Evolutionary conservation across 495 filamentous ascomycete genomes (phyloP).

Genomic region (Aspergillus ellipticus): DNA sequence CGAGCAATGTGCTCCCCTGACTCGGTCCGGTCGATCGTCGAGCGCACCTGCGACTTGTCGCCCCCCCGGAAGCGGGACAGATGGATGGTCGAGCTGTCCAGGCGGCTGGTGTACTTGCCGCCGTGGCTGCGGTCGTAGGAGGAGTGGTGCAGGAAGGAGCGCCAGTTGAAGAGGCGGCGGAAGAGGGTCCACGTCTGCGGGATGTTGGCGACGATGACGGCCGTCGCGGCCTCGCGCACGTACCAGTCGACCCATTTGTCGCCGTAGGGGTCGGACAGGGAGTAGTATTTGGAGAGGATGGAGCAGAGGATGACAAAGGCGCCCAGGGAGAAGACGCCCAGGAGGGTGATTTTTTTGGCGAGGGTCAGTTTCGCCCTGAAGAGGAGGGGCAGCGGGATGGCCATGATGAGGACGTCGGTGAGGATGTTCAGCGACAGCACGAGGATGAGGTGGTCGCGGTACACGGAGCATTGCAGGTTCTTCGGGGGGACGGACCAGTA

Average conservation of each 20-base stretch:
- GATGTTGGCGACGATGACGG: conserved; percentile 53
- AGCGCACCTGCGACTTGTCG: conserved; percentile 5
- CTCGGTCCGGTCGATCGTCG: conserved; percentile 6
- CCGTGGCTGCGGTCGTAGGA: conserved; percentile 7
- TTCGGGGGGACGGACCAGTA: conserved; percentile 46
- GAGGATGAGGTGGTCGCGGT: conserved; percentile 49
- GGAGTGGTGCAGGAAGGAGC: conserved; percentile 10
- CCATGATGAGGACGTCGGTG: conserved; percentile 54
- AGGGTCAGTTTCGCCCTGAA: conserved; percentile 42
- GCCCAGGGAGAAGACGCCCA: conserved; percentile 41
- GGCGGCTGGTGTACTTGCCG: conserved; percentile 7
- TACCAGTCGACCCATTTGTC: conserved; percentile 56
- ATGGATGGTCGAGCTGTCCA: conserved; percentile 10
- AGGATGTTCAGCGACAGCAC: conserved; percentile 56
- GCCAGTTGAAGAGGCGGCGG: conserved; percentile 37
- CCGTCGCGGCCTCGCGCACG: conserved; percentile 52
- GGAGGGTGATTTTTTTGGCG: conserved; percentile 45
- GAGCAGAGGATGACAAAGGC: conserved; percentile 55
- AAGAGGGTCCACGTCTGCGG: conserved; percentile 53
- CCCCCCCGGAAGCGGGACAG: conserved; percentile 8
- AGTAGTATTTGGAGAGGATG: conserved; percentile 56
- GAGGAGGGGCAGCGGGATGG: conserved; percentile 52
- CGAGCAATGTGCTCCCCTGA: conserved; percentile 9
- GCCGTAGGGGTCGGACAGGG: conserved; percentile 47
- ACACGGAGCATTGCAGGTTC: conserved; percentile 12